Evolutionary conservation across 2,329 filamentous ascomycete species (phyloP), one percentile per base, ranked within the genome.

Genomic region (Xylariaceae sp.): DNA sequence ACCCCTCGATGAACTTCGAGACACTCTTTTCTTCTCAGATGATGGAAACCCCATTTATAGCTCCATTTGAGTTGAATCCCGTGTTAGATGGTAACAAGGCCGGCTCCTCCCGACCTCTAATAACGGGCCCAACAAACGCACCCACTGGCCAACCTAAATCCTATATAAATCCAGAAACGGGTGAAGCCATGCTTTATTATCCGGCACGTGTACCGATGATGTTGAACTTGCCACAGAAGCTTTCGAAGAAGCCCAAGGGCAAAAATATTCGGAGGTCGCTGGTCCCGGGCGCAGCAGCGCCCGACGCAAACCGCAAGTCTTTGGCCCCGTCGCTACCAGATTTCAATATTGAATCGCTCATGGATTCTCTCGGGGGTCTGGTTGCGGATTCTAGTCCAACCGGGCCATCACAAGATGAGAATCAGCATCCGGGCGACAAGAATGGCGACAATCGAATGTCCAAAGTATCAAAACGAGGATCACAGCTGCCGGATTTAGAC

Each of bases 181-280:
- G 85, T 3, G 85, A 93, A 65, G 80, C 87, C 67, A 96, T 97
- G 90, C 85, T 96, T 8, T 97, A 88, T 74, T 99, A 99, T 72
- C 94, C 94, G 11, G 94, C 94, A 2, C 92, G 91, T 1, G 94
- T 99, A 2, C 94, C 94, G 2, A 87, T 89, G 63, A 92, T 96
- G 87, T 81, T 99, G 59, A 97, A 96, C 68, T 77, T 99, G 10
- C 94, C 94, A 0, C 91, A 92, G 50, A 89, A 91, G 68, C 77
- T 97, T 54, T 96, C 92, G 0, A 89, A 87, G 68, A 82, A 86
- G 55, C 85, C 88, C 7, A 83, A 88, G 56, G 76, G 83, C 2
- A 76, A 80, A 8, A 80, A 91, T 58, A 82, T 86, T 66, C 84
- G 90, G 56, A 85, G 88, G 18, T 89, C 90, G 1, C 87, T 94